Evolutionary conservation across 306 rosid species (phyloP).

Genomic region (Vachellia pachyceras): DNA sequence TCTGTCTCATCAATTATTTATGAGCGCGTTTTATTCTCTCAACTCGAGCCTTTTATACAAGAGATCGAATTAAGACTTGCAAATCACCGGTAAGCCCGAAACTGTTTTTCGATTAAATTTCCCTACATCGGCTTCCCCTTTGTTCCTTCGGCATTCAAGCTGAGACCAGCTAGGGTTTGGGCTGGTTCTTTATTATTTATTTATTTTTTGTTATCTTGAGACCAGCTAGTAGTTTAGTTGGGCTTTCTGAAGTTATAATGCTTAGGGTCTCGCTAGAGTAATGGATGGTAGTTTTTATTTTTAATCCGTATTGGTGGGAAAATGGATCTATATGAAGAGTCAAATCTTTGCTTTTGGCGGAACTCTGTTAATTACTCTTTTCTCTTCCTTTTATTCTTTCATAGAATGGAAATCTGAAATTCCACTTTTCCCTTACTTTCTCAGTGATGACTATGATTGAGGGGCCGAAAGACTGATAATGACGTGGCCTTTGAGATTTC

Average conservation of each 20-base stretch:
- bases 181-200: neutral
- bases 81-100: constrained; percentile 38
- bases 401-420: constrained; percentile 20
- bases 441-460: constrained; percentile 42
- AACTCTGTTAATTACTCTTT: constrained; percentile 1
- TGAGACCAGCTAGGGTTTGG: constrained; percentile 38
- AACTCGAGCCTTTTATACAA: neutral
- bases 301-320: neutral
- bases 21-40: neutral
- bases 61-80: constrained; percentile 41
- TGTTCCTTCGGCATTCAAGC: neutral
- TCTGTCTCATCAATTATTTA: neutral
- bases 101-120: constrained; percentile 18
- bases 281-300: neutral
- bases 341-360: constrained; percentile 27
- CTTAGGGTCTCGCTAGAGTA: neutral
- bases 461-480: constrained; percentile 13
- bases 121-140: neutral
- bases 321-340: neutral
- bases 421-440: neutral
- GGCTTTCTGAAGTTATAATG: neutral
- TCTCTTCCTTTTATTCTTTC: neutral
- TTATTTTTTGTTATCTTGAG: neutral
- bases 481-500: constrained; percentile 33
- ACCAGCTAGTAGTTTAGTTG: neutral